Conservation (phyloP, 305 asterid species). For the Andrographis paniculata region DNA sequence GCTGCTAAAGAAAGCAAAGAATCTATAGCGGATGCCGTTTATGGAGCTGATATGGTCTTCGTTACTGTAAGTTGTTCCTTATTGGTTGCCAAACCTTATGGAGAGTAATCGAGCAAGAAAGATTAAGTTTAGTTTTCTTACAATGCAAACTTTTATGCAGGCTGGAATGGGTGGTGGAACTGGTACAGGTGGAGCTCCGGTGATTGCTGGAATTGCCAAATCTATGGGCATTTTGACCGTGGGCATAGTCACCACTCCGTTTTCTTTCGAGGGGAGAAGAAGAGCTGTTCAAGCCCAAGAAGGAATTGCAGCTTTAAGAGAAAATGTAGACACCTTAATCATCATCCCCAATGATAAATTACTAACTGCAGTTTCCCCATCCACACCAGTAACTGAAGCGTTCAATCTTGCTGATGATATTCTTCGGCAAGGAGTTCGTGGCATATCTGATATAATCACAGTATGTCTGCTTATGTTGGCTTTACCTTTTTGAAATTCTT, state of each 20-base stretch:
- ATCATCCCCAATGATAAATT: conserved; percentile 94
- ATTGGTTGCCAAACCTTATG: conserved; percentile 2
- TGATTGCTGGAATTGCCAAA: conserved; percentile 86
- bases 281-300: conserved; percentile 98
- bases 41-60: conserved; percentile 91
- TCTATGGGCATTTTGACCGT: conserved; percentile 94
- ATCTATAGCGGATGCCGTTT: conserved; percentile 71
- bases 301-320: conserved; percentile 92
- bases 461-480: conserved; percentile 30
- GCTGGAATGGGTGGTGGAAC: conserved; percentile 99
- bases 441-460: conserved; percentile 92
- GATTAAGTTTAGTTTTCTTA: conserved; percentile 10
- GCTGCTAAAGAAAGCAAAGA: conserved; percentile 89
- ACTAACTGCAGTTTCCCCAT: conserved; percentile 77
- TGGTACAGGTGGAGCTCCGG: conserved; percentile 97
- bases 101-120: neutral
- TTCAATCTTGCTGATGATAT: conserved; percentile 98
- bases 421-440: conserved; percentile 97
- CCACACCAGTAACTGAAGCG: conserved; percentile 96
- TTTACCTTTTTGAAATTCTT: no score
- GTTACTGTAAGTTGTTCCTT: conserved; percentile 57
- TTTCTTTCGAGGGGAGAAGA: conserved; percentile 94
- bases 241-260: conserved; percentile 94
- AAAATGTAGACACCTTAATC: conserved; percentile 91
- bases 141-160: conserved; percentile 37